phyloP scores from a whole-genome alignment of 371 early-diverging fungal species.

The Mucor velutinosus region DNA sequence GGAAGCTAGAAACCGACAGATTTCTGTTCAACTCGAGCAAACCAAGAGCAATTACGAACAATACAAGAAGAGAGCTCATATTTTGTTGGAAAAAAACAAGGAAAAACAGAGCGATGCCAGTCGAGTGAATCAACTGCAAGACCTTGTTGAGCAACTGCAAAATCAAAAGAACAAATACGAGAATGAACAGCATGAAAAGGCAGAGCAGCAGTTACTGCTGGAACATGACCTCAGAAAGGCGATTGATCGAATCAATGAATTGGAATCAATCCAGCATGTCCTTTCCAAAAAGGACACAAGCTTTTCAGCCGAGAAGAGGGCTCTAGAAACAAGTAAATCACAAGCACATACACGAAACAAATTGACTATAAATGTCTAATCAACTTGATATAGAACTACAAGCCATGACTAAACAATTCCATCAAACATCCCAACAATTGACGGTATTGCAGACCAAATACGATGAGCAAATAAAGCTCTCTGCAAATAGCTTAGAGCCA shows the following conservation, averaged over 20 bases:
- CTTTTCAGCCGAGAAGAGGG: background rate
- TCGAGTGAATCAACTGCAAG: constrained; percentile 42
- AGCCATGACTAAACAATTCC: background rate
- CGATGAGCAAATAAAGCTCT: constrained; percentile 5
- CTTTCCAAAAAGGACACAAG: constrained; percentile 11
- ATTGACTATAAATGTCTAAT: background rate
- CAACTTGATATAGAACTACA: constrained; percentile 14
- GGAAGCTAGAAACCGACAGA: constrained; percentile 56
- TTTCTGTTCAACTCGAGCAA: constrained; percentile 46
- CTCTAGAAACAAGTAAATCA: constrained; percentile 8
- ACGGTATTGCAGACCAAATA: constrained; percentile 7
- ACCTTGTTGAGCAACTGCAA: constrained; percentile 34
- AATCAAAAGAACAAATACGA: constrained; percentile 33
- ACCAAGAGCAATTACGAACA: constrained; percentile 57
- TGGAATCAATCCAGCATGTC: constrained; percentile 45
- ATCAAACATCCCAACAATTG: constrained; percentile 7
- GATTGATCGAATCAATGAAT: constrained; percentile 47
- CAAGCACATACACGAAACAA: background rate
- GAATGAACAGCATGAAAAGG: constrained; percentile 26
- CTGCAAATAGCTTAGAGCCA: background rate
- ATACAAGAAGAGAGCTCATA: constrained; percentile 62
- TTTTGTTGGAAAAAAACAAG: constrained; percentile 54
- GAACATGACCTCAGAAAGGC: constrained; percentile 57
- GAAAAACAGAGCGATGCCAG: constrained; percentile 24
- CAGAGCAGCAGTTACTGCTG: constrained; percentile 31